These are phyloP conservation scores for Grosmannia serpens DNA, from an alignment of 2,329 filamentous ascomycete species.

Conservation along the genomic window DNA sequence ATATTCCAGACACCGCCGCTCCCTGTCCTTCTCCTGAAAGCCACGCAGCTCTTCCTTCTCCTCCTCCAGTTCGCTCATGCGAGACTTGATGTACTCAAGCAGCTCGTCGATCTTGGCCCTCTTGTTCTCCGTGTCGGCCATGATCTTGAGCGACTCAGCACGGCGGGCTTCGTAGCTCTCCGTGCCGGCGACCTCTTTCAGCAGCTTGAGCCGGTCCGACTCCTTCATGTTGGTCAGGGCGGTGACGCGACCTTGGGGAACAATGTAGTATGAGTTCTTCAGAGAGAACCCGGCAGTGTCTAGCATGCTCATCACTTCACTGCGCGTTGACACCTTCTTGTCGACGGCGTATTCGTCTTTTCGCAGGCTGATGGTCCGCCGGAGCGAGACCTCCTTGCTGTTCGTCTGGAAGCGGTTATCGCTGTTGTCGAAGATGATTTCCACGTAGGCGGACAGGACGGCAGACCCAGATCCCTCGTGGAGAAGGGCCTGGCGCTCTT, in stretches of 20 bases:
- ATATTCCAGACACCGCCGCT: slow-evolving; percentile 86
- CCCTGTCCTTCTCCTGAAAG: slow-evolving; percentile 90
- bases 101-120: slow-evolving; percentile 88
- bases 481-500: slow-evolving; percentile 90
- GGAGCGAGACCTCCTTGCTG: slow-evolving; percentile 79
- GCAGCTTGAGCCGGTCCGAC: slow-evolving; percentile 70
- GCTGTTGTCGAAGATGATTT: slow-evolving; percentile 96
- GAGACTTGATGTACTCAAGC: slow-evolving; percentile 82
- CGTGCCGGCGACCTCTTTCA: slow-evolving; percentile 97
- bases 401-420: slow-evolving; percentile 92
- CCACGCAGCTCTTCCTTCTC: slow-evolving; percentile 92
- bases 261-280: slow-evolving; percentile 98
- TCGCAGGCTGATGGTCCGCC: slow-evolving; percentile 90
- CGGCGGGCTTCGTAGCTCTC: slow-evolving; percentile 92
- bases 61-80: slow-evolving; percentile 80
- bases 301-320: slow-evolving; percentile 87
- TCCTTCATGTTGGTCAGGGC: slow-evolving; percentile 99
- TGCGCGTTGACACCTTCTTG: slow-evolving; percentile 80
- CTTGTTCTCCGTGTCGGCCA: slow-evolving; percentile 94
- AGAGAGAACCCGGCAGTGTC: slow-evolving; percentile 94
- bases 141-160: slow-evolving; percentile 87
- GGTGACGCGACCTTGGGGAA: slow-evolving; percentile 92
- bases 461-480: slow-evolving; percentile 96
- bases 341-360: slow-evolving; percentile 98
- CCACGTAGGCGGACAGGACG: slow-evolving; percentile 98